These are phyloP conservation scores for Starmera dryadoides DNA, from an alignment of 805 yeast genomes.

Conservation along the genomic window DNA sequence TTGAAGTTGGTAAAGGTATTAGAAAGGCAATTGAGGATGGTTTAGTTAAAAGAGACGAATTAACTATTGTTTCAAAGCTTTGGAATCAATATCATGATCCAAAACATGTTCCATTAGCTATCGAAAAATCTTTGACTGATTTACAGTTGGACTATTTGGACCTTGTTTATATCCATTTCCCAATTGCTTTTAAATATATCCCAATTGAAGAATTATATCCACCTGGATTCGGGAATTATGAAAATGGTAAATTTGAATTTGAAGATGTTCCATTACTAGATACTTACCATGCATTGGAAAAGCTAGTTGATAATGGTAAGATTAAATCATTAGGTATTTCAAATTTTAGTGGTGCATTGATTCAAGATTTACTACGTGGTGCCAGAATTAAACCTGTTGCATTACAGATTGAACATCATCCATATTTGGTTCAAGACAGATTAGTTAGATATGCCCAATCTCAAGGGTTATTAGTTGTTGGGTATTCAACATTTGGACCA, in stretches of 20 bases:
- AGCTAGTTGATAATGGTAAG: slow-evolving; percentile 52
- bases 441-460: slow-evolving; percentile 53
- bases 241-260: slow-evolving; percentile 31
- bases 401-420: slow-evolving; percentile 87
- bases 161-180: slow-evolving; percentile 84
- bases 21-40: slow-evolving; percentile 63
- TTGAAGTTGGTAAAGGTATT: slow-evolving; percentile 55
- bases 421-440: slow-evolving; percentile 72
- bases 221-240: slow-evolving; percentile 64
- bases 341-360: slow-evolving; percentile 62
- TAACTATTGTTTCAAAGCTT: slow-evolving; percentile 73
- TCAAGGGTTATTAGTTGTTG: slow-evolving; percentile 60
- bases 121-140: slow-evolving; percentile 60
- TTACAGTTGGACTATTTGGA: slow-evolving; percentile 74
- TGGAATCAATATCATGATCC: slow-evolving; percentile 87
- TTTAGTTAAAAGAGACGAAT: slow-evolving; percentile 64
- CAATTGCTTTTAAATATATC: slow-evolving; percentile 76
- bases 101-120: slow-evolving; percentile 57
- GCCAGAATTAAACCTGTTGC: slow-evolving; percentile 69
- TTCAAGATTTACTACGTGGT: slow-evolving; percentile 65
- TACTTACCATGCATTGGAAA: slow-evolving; percentile 76
- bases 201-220: slow-evolving; percentile 78
- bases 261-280: slow-evolving; percentile 59
- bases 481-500: slow-evolving; percentile 87
- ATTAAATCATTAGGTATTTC: slow-evolving; percentile 79